phyloP scores from a whole-genome alignment of 2,329 filamentous ascomycete genomes.

The Colletotrichum navitas region DNA sequence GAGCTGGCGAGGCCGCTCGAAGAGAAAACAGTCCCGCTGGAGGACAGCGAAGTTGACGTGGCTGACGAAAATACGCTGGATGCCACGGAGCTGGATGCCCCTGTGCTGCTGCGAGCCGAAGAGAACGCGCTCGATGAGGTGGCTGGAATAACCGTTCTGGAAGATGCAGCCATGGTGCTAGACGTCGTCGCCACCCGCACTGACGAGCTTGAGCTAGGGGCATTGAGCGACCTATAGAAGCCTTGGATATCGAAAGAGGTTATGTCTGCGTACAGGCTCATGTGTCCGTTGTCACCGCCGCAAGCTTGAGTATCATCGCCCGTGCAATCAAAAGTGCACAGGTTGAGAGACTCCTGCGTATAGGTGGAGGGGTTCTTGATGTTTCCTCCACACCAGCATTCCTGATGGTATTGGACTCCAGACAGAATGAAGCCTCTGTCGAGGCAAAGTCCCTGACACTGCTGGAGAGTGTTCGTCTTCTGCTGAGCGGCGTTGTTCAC shows the following conservation, averaged over 20 bases:
- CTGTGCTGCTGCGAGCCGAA: neutral
- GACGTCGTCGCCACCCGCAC: slow-evolving; percentile 19
- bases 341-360: slow-evolving; percentile 45
- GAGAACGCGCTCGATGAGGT: slow-evolving; percentile 8
- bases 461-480: slow-evolving; percentile 50
- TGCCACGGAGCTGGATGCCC: neutral
- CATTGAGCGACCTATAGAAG: slow-evolving; percentile 41
- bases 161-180: slow-evolving; percentile 25
- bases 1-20: slow-evolving; percentile 8
- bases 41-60: neutral
- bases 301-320: slow-evolving; percentile 49
- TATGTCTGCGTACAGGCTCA: slow-evolving; percentile 51
- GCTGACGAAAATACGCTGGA: neutral
- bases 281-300: slow-evolving; percentile 50
- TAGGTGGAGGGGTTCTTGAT: slow-evolving; percentile 46
- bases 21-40: neutral
- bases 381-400: slow-evolving; percentile 50
- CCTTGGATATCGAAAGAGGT: slow-evolving; percentile 46
- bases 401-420: slow-evolving; percentile 51
- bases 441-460: slow-evolving; percentile 50
- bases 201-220: slow-evolving; percentile 32
- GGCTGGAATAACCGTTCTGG: slow-evolving; percentile 29
- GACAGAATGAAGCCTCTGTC: slow-evolving; percentile 49
- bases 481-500: slow-evolving; percentile 46
- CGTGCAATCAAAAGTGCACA: slow-evolving; percentile 48